Percentiles rank a stretch among this genome's conserved stretches.
Evolutionary conservation across 768 basidiomycete genomes (phyloP).

Genomic region (Chalciporus sphaerocephalus): DNA sequence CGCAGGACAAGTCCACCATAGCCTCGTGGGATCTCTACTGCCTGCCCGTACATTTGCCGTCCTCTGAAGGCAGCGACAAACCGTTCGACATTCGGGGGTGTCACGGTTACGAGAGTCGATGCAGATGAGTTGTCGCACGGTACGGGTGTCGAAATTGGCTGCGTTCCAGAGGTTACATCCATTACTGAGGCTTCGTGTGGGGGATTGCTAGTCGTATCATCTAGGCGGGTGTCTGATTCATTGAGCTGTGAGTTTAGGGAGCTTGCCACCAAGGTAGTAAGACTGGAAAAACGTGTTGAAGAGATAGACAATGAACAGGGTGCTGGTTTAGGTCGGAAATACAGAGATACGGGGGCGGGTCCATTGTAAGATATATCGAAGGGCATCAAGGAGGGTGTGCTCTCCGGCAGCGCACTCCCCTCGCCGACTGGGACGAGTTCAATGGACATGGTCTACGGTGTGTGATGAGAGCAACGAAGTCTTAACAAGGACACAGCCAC

Average conservation of each 20-base stretch:
- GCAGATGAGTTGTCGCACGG: background rate
- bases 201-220: background rate
- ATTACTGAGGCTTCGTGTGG: background rate
- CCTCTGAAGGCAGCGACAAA: slow-evolving; percentile 69
- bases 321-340: slow-evolving; percentile 53
- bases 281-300: slow-evolving; percentile 9
- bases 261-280: slow-evolving; percentile 11
- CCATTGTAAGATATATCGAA: slow-evolving; percentile 74
- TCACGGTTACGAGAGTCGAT: background rate
- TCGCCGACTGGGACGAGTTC: slow-evolving; percentile 19
- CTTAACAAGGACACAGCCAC: slow-evolving; percentile 11
- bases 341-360: slow-evolving; percentile 68
- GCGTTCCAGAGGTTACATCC: slow-evolving; percentile 10
- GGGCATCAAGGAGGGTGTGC: slow-evolving; percentile 73
- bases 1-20: slow-evolving; percentile 64
- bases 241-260: slow-evolving; percentile 4
- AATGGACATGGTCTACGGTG: slow-evolving; percentile 8
- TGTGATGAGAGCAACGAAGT: too few relatives aligned
- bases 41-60: slow-evolving; percentile 64
- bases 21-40: slow-evolving; percentile 57
- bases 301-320: slow-evolving; percentile 15
- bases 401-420: slow-evolving; percentile 29
- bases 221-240: slow-evolving; percentile 5
- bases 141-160: slow-evolving; percentile 3
- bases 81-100: slow-evolving; percentile 11